Base-by-base conservation (phyloP, 1,284 basidiomycete species). In the Apiotrichum akiyoshidainum region DNA sequence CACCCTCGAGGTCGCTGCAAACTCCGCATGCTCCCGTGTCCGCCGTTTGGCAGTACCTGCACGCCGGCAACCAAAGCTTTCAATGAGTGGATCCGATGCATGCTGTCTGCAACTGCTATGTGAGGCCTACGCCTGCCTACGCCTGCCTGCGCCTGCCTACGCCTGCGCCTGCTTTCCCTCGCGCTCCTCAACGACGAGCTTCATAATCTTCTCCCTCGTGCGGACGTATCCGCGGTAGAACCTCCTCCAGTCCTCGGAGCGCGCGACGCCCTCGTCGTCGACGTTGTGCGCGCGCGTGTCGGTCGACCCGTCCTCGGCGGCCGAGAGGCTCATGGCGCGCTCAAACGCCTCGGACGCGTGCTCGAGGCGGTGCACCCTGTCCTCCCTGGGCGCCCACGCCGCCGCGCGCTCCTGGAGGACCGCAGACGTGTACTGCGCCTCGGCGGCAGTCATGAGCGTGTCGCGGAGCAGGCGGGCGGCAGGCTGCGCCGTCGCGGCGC, bases 261-360 rank as follows among this genome's bases (percentile, higher is more conserved):
- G 60, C 7, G 65, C 72, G 9, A 68, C 66, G 11, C 59, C 66
- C 39, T 66, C 68, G 16, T 68, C 63, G 10, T 55, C 64, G 31
- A 60, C 46, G 88, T 19, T 88, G 86, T 55, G 85, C 1, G 52
- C 47, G 16, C 58, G 42, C 89, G 73, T 52, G 89, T 70, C 61
- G 68, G 26, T 31, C 26, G 26, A 31, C 26, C 83, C 61, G 79
- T 79, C 78, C 87, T 72, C 70, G 3, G 63, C 37, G 3, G 61
- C 61, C 33, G 60, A 57, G 8, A 76, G 65, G 26, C 54, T 57
- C 61, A 86, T 78, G 11, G 85, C 85, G 12, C 84, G 81, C 65
- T 86, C 83, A 58, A 84, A 87, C 67, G 81, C 83, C 57, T 83
- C 80, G 14, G 82, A 68, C 14, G 84, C 83, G 41, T 71, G 70